A percentile compares a stretch with the other conserved stretches of the same genome.
Evolutionary conservation across 331 rosid genomes (phyloP).

Genomic region (Cydonia oblonga): DNA sequence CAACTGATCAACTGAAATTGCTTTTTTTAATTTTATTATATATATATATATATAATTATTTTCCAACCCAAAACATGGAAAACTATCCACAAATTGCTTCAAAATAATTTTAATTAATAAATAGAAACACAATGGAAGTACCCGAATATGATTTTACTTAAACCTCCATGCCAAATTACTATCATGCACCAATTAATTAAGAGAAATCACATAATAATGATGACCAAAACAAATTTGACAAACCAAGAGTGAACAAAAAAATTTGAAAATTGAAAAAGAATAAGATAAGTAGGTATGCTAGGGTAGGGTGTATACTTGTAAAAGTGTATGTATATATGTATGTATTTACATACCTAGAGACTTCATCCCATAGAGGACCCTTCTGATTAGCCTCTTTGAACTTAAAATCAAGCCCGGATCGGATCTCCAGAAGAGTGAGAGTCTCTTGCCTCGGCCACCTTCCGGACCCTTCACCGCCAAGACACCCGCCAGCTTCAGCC

Average conservation of each 20-base stretch:
- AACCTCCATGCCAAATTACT: neutral
- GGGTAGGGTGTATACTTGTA: neutral
- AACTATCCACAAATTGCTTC: neutral
- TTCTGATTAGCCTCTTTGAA: constrained; percentile 90
- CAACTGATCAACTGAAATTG: neutral
- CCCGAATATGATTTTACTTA: neutral
- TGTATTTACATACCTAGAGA: constrained; percentile 53
- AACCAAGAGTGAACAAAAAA: neutral
- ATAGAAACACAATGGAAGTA: neutral
- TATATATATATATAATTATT: neutral
- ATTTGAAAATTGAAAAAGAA: neutral
- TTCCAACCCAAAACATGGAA: neutral
- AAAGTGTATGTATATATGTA: neutral
- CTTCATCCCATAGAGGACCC: constrained; percentile 97
- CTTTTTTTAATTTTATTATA: neutral
- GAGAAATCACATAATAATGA: neutral
- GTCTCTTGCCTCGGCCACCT: constrained; percentile 98
- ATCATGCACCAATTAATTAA: neutral
- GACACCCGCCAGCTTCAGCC: constrained; percentile 40
- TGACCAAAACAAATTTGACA: neutral
- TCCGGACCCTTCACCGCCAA: constrained; percentile 30
- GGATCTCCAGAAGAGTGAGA: constrained; percentile 88
- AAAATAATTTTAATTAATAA: neutral
- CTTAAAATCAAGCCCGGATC: constrained; percentile 79
- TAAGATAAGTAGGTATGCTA: neutral